phyloP scores from a whole-genome alignment of 2,329 filamentous ascomycete genomes.

The Lasiodiplodia theobromae region DNA sequence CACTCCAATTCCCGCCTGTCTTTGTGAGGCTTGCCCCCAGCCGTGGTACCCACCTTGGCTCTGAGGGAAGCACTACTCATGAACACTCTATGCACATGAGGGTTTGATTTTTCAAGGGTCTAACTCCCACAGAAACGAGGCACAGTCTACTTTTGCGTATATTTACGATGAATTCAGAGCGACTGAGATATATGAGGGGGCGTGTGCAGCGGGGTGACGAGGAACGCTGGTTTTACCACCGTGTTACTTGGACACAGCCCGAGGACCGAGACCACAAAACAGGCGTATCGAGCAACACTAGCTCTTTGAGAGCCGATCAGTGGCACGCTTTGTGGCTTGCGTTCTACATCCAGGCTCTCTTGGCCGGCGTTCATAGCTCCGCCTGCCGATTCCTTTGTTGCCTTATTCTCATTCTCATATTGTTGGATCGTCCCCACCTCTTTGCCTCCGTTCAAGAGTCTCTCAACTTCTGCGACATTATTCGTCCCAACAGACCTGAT shows the following conservation, averaged over 20 bases:
- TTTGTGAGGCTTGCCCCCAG: conserved; percentile 12
- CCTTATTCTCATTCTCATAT: conserved; percentile 15
- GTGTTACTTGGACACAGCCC: background rate
- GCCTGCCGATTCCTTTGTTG: conserved; percentile 19
- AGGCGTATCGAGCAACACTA: background rate
- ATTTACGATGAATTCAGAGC: background rate
- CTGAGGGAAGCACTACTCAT: background rate
- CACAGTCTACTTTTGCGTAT: background rate
- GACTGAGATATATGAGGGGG: background rate
- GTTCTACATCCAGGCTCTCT: conserved; percentile 14
- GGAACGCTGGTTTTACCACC: background rate
- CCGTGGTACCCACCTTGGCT: background rate
- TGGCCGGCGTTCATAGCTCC: background rate
- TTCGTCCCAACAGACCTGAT: background rate
- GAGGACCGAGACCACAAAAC: background rate
- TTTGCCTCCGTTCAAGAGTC: background rate
- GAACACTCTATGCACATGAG: background rate
- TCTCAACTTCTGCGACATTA: conserved; percentile 6
- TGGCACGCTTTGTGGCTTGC: conserved; percentile 22
- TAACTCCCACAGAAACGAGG: background rate
- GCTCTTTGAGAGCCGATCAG: conserved; percentile 12
- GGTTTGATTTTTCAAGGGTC: background rate
- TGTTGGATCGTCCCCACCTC: conserved; percentile 2
- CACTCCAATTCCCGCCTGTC: conserved; percentile 15
- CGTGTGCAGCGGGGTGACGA: background rate